Conservation (phyloP, 805 yeast species). For the Metschnikowia continentalis region DNA sequence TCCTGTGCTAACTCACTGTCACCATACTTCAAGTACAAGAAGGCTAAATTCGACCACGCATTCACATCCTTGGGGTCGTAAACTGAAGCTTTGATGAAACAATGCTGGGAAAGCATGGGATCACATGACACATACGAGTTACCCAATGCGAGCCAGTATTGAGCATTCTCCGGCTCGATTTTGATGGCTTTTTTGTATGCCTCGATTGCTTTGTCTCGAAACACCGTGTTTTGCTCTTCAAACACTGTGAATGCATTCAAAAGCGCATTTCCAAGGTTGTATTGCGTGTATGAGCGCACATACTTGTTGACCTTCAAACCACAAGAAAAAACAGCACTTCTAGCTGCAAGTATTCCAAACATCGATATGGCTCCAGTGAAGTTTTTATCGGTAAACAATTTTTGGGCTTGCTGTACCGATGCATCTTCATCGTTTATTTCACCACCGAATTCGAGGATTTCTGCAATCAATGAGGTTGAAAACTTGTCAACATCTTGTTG, state of each 20-base stretch:
- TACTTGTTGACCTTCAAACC: slow-evolving; percentile 41
- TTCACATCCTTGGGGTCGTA: slow-evolving; percentile 62
- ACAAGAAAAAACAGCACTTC: slow-evolving; percentile 38
- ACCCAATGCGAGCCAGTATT: slow-evolving; percentile 82
- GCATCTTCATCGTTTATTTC: slow-evolving; percentile 16
- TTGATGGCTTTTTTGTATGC: slow-evolving; percentile 64
- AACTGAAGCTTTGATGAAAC: slow-evolving; percentile 77
- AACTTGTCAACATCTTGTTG: slow-evolving; percentile 49
- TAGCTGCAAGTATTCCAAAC: slow-evolving; percentile 44
- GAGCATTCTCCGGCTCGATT: slow-evolving; percentile 63
- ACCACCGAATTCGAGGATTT: slow-evolving; percentile 15
- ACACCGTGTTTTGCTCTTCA: slow-evolving; percentile 9
- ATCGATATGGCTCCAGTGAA: slow-evolving; percentile 31
- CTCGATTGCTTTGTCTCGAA: slow-evolving; percentile 50
- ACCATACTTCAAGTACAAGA: slow-evolving; percentile 62
- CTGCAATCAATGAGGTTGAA: slow-evolving; percentile 35
- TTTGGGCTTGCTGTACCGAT: slow-evolving; percentile 14
- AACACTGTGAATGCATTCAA: slow-evolving; percentile 37
- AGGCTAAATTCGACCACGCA: slow-evolving; percentile 80
- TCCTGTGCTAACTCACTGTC: slow-evolving; percentile 72
- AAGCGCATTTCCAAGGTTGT: slow-evolving; percentile 69
- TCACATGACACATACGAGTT: slow-evolving; percentile 60
- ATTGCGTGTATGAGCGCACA: slow-evolving; percentile 51
- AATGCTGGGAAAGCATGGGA: slow-evolving; percentile 83
- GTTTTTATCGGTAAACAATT: slow-evolving; percentile 12